Evolutionary conservation across 495 filamentous ascomycete genomes (phyloP).

Genomic region (Poronia punctata): DNA sequence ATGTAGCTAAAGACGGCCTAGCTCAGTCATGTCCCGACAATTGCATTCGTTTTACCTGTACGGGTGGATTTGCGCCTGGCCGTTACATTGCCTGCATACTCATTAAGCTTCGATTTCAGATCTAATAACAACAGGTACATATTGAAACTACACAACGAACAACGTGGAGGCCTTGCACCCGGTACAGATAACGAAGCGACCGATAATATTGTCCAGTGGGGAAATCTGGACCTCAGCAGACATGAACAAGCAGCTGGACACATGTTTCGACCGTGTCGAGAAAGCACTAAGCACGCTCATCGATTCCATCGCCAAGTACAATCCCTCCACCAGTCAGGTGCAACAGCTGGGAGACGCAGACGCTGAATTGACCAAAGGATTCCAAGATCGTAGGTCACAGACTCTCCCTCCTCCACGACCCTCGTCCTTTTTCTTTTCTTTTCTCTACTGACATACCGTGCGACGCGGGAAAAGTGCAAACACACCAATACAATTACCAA

Average conservation of each 20-base stretch:
- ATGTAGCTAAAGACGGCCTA: no score
- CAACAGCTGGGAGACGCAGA: constrained; percentile 62
- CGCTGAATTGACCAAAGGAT: constrained; percentile 48
- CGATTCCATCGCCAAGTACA: constrained; percentile 72
- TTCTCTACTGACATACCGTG: neutral
- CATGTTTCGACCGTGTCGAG: constrained; percentile 61
- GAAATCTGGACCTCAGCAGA: neutral
- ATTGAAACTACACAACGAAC: neutral
- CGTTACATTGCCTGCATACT: no score
- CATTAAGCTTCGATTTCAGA: no score
- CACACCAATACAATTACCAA: constrained; percentile 61
- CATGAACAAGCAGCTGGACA: constrained; percentile 56
- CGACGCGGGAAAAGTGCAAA: constrained; percentile 42
- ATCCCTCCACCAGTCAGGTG: constrained; percentile 58
- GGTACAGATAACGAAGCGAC: no score
- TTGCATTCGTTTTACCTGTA: no score
- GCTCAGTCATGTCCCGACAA: no score
- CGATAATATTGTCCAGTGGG: no score
- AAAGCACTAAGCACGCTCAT: constrained; percentile 58
- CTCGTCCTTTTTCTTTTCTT: neutral
- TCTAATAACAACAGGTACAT: neutral
- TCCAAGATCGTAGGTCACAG: constrained; percentile 48
- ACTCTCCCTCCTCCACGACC: neutral
- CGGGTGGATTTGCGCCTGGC: no score
- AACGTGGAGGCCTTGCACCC: no score